Percentiles rank a stretch among this genome's conserved stretches.
These are phyloP conservation scores for Leccinum longicurvipes DNA, from an alignment of 768 basidiomycete species.

Conservation along the genomic window DNA sequence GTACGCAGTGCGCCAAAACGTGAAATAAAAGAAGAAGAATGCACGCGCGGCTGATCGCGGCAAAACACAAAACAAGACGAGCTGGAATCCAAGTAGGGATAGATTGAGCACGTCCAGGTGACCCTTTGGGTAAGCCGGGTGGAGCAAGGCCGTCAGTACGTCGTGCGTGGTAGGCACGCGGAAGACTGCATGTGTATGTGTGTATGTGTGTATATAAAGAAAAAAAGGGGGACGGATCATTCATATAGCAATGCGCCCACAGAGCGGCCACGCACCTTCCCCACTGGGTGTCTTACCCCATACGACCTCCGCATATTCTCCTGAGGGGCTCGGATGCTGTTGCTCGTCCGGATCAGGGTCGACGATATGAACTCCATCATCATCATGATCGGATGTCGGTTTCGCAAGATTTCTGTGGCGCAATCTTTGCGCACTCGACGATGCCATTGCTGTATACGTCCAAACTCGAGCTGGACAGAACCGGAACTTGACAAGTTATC, in stretches of 20 bases:
- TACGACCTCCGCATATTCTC: slow-evolving; percentile 54
- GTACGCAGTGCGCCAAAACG: slow-evolving; percentile 90
- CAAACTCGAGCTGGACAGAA: too few species aligned
- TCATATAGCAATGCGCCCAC: slow-evolving; percentile 2
- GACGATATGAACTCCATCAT: slow-evolving; percentile 1
- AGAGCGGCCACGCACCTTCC: slow-evolving; percentile 50
- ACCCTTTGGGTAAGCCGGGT: slow-evolving; percentile 81
- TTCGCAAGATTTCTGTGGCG: slow-evolving; percentile 17
- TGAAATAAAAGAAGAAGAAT: slow-evolving; percentile 89
- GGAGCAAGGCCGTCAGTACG: slow-evolving; percentile 79
- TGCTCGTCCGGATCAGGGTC: slow-evolving; percentile 13
- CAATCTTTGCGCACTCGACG: slow-evolving; percentile 18
- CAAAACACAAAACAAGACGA: slow-evolving; percentile 67
- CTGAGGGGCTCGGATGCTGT: background rate
- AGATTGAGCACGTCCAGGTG: slow-evolving; percentile 86
- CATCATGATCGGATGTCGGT: background rate
- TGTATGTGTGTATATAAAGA: too few species aligned
- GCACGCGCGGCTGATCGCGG: slow-evolving; percentile 50
- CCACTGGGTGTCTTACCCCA: slow-evolving; percentile 87
- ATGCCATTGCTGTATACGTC: slow-evolving; percentile 13
- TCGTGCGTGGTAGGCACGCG: slow-evolving; percentile 90
- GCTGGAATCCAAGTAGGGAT: slow-evolving; percentile 71
- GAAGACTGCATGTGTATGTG: too few species aligned
- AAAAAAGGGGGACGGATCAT: background rate
- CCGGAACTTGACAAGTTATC: too few species aligned